Base-by-base conservation (phyloP, 1,139 yeast species). In the Saccharomyces hybrid region DNA sequence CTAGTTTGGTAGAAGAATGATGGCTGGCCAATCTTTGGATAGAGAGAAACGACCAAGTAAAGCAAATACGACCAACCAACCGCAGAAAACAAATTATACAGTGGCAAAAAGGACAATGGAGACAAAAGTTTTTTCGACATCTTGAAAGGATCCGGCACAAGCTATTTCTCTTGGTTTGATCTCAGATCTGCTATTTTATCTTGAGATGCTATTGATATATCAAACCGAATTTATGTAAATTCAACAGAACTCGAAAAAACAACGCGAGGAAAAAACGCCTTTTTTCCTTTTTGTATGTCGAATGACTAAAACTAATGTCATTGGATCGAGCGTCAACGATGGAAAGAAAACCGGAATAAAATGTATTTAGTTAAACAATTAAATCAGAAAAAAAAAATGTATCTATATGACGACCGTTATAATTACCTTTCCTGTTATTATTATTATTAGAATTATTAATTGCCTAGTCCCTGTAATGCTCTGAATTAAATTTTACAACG, bases 21-120 rank as follows among this genome's bases (percentile, higher is more conserved):
- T 8, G 88, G 87, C 64, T 84, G 89, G 1, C 86, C 86, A 28
- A 70, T 44, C 3, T 60, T 27, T 4, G 67, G 58, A 9, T 71
- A 68, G 3, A 78, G 75, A 38, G 73, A 68, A 42, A 78, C 62
- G 8, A 83, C 76, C 53, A 81, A 81, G 52, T 70, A 67, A 28
- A 82, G 67, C 3, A 88, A 80, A 31, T 78, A 76, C 0, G 75
- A 72, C 97, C 97, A 90, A 13, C 86, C 74, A 8, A 79, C 68
- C 0, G 84, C 84, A 6, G 93, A 83, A 11, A 79, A 59, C n/a
- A 79, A 75, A 71, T 90, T 89, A 74, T 88, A 89, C n/a, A 65
- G 52, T 0, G 73, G 69, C 46, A 73, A 58, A 26, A 65, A 67
- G 47, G 65, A 58, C 25, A 58, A 57, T 34, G 62, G 59, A 14